These are phyloP conservation scores for Trichomonas tenax DNA, from an alignment of 208 protist species.

Conservation along the genomic window DNA sequence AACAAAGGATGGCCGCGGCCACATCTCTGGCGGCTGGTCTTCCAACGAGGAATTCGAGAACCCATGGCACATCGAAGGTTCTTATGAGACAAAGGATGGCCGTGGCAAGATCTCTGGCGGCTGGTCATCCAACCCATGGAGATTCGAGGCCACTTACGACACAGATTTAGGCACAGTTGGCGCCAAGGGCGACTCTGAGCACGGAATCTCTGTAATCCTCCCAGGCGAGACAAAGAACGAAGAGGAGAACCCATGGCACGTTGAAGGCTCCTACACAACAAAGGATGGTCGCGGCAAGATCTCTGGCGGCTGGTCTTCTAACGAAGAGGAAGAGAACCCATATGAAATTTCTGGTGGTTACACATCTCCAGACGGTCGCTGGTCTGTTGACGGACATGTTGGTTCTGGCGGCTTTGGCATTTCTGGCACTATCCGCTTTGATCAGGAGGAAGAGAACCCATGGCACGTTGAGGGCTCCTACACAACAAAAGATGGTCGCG, in stretches of 20 bases:
- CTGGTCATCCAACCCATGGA: no score
- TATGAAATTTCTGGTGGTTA: neutral
- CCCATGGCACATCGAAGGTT: neutral
- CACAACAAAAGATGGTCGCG: neutral
- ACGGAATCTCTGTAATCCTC: no score
- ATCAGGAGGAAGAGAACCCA: neutral
- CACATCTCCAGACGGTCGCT: neutral
- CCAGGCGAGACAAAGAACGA: neutral
- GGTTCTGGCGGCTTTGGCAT: no score
- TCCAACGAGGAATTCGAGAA: neutral
- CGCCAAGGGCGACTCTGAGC: no score
- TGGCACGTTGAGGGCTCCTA: neutral
- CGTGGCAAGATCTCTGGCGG: no score
- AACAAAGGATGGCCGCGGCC: neutral
- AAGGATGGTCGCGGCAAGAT: neutral
- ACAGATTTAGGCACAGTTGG: no score
- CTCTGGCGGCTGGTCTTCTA: neutral
- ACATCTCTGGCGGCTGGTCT: no score
- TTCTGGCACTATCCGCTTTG: no score
- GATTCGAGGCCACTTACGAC: no score
- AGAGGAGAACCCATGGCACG: neutral
- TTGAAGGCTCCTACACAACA: neutral
- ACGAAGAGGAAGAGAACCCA: neutral
- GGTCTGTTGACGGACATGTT: neutral
- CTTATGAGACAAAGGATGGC: neutral